Base-by-base conservation (phyloP, 768 basidiomycete species). In the Lactifluus hygrophoroides region DNA sequence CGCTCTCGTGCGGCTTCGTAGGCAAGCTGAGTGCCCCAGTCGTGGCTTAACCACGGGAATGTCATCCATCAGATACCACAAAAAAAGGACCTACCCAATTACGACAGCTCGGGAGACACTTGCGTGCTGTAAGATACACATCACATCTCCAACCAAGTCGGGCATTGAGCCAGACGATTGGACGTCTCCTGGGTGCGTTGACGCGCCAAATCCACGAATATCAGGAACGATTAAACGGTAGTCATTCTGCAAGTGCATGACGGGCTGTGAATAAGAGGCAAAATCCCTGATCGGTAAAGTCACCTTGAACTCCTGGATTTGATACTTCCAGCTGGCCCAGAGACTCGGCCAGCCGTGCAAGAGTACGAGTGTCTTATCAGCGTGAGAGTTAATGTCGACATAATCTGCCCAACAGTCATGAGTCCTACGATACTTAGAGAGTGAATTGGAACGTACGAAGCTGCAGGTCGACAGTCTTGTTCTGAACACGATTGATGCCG, bases 331-430 rank as follows among this genome's bases (percentile, higher is more conserved):
- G 19, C 78, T 80, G 56, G 81, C 83, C 88, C 88, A 90, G 5
- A 88, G 68, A 63, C 83, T 78, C 1, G 88, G 88, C 88, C 88
- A 90, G 7, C 88, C 88, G 64, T 90, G 88, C 0, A 89, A 81
- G 76, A 90, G 77, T 23, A 90, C 28, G 3, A 89, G 70, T 1
- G 82, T 79, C 13, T 69, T 72, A 19, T 76, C 67, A 6, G 80
- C 79, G 0, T 57, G 62, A 11, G 80, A 75, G 62, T 88, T 86
- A 52, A 87, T 65, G 45, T 88, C 78, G 27, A 82, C 77, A 66
- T 88, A 89, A 16, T 48, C 64, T 65, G 21, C 21, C 21, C 11
- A 37, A 23, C 1, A 23, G 7, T 16, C 38, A 30, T 2, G 16
- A 27, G 16, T 40, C 27, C 50, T 28, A 34, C 1, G 23, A 21